Evolutionary conservation across 345 rosid species (phyloP).

Genomic region (Citrus inodora): DNA sequence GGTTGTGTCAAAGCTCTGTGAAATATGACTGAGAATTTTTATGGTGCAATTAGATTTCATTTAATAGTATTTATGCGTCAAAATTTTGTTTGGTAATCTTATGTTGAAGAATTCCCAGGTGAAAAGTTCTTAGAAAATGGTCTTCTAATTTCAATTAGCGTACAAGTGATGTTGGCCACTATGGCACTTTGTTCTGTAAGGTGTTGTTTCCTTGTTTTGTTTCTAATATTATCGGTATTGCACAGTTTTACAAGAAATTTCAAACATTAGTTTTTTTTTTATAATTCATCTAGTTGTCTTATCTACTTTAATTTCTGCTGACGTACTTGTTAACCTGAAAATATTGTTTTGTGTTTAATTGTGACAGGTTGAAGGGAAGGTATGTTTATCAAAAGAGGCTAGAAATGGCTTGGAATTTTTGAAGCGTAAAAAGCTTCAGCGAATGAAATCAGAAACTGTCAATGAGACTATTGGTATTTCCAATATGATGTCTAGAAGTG

Average conservation of each 20-base stretch:
- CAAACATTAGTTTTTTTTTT: neutral
- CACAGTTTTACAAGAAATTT: conserved; percentile 5
- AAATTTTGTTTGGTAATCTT: too few species aligned
- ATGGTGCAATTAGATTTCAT: too few species aligned
- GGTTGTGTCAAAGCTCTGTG: too few species aligned
- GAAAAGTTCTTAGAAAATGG: too few species aligned
- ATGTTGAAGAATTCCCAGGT: too few species aligned
- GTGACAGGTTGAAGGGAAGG: conserved; percentile 92
- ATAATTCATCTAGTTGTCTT: neutral
- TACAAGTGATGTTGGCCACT: too few species aligned
- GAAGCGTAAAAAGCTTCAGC: conserved; percentile 82
- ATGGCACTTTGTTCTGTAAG: neutral
- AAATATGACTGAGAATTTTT: too few species aligned
- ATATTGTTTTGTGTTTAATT: conserved; percentile 9
- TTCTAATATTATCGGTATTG: neutral
- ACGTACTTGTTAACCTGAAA: neutral
- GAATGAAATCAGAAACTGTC: conserved; percentile 53
- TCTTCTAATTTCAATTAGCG: too few species aligned
- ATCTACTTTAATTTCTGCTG: neutral
- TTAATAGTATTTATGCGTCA: too few species aligned
- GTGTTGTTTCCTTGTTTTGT: neutral
- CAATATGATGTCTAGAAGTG: conserved; percentile 66
- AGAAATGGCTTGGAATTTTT: conserved; percentile 67
- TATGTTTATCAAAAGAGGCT: conserved; percentile 64
- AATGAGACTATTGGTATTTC: conserved; percentile 37